These are phyloP conservation scores for Stagonosporopsis cucurbitacearum DNA, from an alignment of 2,329 filamentous ascomycete genomes.

Conservation along the genomic window DNA sequence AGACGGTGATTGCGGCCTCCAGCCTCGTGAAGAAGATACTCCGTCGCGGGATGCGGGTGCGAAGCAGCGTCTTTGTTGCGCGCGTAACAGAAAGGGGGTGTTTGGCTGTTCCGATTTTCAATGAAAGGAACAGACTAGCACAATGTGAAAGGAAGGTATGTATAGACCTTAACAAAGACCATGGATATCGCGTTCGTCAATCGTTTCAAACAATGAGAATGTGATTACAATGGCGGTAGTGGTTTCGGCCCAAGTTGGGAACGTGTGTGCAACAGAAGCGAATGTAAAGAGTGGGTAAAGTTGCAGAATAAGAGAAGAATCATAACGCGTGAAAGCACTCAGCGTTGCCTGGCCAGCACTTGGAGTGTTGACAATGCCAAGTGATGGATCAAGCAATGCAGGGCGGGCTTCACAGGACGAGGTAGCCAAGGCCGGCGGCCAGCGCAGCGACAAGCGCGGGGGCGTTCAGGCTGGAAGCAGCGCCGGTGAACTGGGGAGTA, in stretches of 20 bases:
- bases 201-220: slow-evolving; percentile 38
- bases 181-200: slow-evolving; percentile 28
- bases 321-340: slow-evolving; percentile 33
- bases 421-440: slow-evolving; percentile 43
- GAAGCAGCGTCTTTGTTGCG: slow-evolving; percentile 29
- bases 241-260: slow-evolving; percentile 22
- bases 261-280: slow-evolving; percentile 22
- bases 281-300: slow-evolving; percentile 16
- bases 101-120: not conserved
- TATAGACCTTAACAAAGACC: slow-evolving; percentile 12
- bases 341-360: slow-evolving; percentile 18
- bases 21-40: slow-evolving; percentile 3
- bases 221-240: slow-evolving; percentile 35
- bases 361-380: slow-evolving; percentile 18
- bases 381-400: slow-evolving; percentile 7
- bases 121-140: not conserved
- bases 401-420: slow-evolving; percentile 41
- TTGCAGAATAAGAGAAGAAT: slow-evolving; percentile 24
- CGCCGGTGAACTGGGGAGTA: slow-evolving; percentile 39
- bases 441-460: slow-evolving; percentile 41
- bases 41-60: slow-evolving; percentile 1
- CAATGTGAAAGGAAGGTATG: slow-evolving; percentile 15
- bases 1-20: not conserved
- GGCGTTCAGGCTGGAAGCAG: slow-evolving; percentile 40
- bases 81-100: slow-evolving; percentile 6